These are phyloP conservation scores for Posidonia australis DNA, from an alignment of 106 monocot species.

Conservation along the genomic window DNA sequence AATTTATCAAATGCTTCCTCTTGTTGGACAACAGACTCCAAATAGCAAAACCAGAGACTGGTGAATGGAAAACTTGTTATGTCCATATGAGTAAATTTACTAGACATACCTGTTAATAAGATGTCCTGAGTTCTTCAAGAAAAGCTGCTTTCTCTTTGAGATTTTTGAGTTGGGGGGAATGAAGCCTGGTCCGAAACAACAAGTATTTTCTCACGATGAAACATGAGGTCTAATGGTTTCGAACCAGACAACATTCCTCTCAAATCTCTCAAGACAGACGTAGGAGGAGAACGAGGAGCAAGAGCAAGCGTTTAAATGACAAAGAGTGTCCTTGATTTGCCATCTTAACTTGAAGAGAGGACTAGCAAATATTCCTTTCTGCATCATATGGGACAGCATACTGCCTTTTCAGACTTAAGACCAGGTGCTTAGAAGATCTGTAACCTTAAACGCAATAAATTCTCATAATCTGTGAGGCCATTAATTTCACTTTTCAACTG, in stretches of 20 bases:
- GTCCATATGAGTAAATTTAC: too few species aligned
- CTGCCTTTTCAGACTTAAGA: neutral
- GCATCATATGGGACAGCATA: neutral
- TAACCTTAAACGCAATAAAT: neutral
- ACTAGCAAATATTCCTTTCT: constrained; percentile 1
- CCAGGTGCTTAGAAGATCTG: neutral
- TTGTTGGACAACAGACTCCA: too few species aligned
- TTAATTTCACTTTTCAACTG: too few species aligned
- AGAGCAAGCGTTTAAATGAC: neutral
- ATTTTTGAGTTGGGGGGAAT: constrained; percentile 5
- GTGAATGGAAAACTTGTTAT: too few species aligned
- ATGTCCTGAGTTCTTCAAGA: too few species aligned
- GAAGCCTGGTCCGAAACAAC: constrained; percentile 6
- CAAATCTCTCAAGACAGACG: neutral
- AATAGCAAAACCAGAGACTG: too few species aligned
- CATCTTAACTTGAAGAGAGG: neutral
- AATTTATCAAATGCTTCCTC: too few species aligned
- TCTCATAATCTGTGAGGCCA: neutral
- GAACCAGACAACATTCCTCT: constrained; percentile 6
- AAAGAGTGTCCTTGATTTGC: neutral
- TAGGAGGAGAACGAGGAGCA: neutral
- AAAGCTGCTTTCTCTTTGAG: too few species aligned
- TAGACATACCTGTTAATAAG: too few species aligned
- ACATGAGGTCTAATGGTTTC: neutral
- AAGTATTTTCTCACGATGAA: neutral